A percentile compares a stretch with the other conserved stretches of the same genome.
These are phyloP conservation scores for Coemansia sp. DNA, from an alignment of 192 early-diverging fungal species.

Conservation along the genomic window DNA sequence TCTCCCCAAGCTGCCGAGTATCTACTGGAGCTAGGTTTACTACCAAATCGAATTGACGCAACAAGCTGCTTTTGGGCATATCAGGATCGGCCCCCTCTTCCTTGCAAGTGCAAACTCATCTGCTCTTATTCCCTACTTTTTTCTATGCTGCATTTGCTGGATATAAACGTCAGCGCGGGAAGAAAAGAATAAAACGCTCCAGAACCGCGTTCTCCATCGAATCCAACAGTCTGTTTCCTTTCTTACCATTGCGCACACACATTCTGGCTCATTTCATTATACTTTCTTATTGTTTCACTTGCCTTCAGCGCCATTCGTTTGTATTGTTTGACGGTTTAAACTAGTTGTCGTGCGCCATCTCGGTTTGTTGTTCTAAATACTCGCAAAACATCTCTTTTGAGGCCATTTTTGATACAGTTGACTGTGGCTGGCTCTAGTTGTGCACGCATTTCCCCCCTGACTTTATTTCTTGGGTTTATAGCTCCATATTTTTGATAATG, in stretches of 20 bases:
- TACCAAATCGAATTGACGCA: not conserved
- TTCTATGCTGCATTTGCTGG: not conserved
- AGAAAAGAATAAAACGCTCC: not conserved
- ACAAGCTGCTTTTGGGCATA: slow-evolving; percentile 4
- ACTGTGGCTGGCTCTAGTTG: not conserved
- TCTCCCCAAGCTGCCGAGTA: not conserved
- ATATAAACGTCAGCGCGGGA: slow-evolving; percentile 6
- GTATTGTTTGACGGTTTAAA: not conserved
- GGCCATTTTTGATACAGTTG: not conserved
- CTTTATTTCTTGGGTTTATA: not conserved
- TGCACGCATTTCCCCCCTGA: not conserved
- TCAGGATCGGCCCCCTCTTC: not conserved
- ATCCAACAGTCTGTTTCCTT: slow-evolving; percentile 1
- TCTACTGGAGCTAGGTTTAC: not conserved
- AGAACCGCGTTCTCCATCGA: not conserved
- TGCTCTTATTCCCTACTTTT: slow-evolving; percentile 1
- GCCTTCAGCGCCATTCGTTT: too few relatives aligned
- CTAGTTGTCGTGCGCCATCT: not conserved
- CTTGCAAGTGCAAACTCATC: not conserved
- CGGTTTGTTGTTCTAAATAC: not conserved
- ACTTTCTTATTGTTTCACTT: too few relatives aligned
- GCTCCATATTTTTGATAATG: not conserved
- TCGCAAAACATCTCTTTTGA: not conserved
- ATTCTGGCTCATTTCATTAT: not conserved
- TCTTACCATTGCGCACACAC: not conserved